phyloP scores from a whole-genome alignment of 495 filamentous ascomycete species.

The Chlorociboria aeruginascens region DNA sequence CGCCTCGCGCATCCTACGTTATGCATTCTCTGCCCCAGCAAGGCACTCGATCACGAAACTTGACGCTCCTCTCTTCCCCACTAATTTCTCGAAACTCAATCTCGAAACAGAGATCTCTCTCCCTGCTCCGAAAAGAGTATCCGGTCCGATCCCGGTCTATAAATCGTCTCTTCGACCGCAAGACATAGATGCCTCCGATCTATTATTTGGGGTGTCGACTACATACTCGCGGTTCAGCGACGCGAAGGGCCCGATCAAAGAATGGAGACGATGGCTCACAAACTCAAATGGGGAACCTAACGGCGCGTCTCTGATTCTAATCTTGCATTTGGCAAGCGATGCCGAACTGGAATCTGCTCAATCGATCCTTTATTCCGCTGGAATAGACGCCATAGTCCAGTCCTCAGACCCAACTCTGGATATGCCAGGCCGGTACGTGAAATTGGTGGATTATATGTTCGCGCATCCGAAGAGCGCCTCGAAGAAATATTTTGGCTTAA shows the following conservation, averaged over 20 bases:
- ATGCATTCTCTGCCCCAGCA: constrained; percentile 12
- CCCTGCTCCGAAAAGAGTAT: constrained; percentile 6
- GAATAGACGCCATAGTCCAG: constrained; percentile 23
- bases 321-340: constrained; percentile 32
- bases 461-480: constrained; percentile 11
- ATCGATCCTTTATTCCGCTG: constrained; percentile 8
- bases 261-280: constrained; percentile 27
- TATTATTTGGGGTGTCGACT: constrained; percentile 48
- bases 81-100: constrained; percentile 10
- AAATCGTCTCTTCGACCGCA: constrained; percentile 10
- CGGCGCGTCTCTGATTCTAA: constrained; percentile 32
- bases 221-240: constrained; percentile 39
- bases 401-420: constrained; percentile 17
- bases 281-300: constrained; percentile 19
- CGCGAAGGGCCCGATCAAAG: constrained; percentile 23
- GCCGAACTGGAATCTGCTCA: constrained; percentile 21
- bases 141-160: background rate
- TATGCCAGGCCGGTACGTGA: constrained; percentile 24
- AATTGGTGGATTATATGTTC: constrained; percentile 21
- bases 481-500: constrained; percentile 21
- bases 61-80: constrained; percentile 7
- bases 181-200: constrained; percentile 34
- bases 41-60: constrained; percentile 7
- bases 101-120: background rate
- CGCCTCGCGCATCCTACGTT: constrained; percentile 16